Percentiles rank a stretch among this genome's conserved stretches.
These are phyloP conservation scores for Fusarium robinianum DNA, from an alignment of 2,329 filamentous ascomycete species.

Conservation along the genomic window DNA sequence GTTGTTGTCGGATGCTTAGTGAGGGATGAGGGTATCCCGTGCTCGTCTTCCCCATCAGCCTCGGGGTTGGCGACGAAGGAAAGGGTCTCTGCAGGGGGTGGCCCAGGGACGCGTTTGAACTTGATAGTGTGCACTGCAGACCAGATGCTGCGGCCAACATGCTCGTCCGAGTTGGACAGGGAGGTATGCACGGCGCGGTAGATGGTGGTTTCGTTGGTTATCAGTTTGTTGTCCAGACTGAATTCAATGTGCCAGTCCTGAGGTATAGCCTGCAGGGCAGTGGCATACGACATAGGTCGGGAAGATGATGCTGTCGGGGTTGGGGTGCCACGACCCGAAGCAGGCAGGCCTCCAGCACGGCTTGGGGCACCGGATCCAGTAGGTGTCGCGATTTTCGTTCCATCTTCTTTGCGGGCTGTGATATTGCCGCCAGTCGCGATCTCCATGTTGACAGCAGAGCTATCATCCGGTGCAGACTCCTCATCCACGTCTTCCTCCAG, in stretches of 20 bases:
- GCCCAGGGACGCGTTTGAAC: constrained; percentile 83
- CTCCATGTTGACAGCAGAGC: constrained; percentile 89
- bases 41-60: constrained; percentile 56
- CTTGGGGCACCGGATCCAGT: constrained; percentile 57
- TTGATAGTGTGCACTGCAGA: constrained; percentile 88
- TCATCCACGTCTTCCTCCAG: constrained; percentile 84
- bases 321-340: constrained; percentile 49
- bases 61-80: constrained; percentile 59
- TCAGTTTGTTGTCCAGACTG: constrained; percentile 78
- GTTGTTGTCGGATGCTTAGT: constrained; percentile 83
- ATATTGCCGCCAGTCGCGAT: constrained; percentile 85
- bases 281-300: constrained; percentile 79
- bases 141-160: constrained; percentile 80
- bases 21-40: constrained; percentile 75
- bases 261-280: constrained; percentile 76
- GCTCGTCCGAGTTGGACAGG: constrained; percentile 59
- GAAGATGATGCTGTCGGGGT: constrained; percentile 61
- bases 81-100: constrained; percentile 73
- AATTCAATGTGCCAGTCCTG: constrained; percentile 99
- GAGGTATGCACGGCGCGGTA: constrained; percentile 87
- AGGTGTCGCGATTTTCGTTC: constrained; percentile 82
- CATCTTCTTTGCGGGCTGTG: constrained; percentile 89
- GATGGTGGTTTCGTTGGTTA: constrained; percentile 91
- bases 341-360: constrained; percentile 48
- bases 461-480: constrained; percentile 64